Percentiles rank a stretch among this genome's conserved stretches.
phyloP scores from a whole-genome alignment of 2,329 filamentous ascomycete species.

The Botrytis elliptica region DNA sequence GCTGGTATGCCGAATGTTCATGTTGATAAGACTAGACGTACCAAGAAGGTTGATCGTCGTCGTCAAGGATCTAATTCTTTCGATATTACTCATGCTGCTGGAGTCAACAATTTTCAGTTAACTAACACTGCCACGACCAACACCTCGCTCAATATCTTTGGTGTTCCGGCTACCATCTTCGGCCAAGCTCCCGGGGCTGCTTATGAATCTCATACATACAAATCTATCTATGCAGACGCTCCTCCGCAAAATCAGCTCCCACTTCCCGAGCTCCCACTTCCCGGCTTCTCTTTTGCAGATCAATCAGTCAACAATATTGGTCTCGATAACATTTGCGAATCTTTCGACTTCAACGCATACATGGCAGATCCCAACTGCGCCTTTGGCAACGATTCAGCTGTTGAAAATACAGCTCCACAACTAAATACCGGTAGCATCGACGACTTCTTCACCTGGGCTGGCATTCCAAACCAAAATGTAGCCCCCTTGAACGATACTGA shows the following conservation, averaged over 20 bases:
- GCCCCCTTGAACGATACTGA: too few relatives aligned
- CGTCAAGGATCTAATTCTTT: background rate
- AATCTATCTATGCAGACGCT: slow-evolving; percentile 6
- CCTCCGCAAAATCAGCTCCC: background rate
- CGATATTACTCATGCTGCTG: background rate
- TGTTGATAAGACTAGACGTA: background rate
- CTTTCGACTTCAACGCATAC: background rate
- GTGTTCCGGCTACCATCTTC: slow-evolving; percentile 1
- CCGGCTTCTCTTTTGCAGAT: background rate
- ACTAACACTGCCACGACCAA: background rate
- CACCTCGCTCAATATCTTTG: background rate
- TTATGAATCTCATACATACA: background rate
- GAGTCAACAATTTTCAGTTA: too few relatives aligned
- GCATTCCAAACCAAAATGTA: background rate
- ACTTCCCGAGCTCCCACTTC: background rate
- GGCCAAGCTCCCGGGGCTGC: background rate
- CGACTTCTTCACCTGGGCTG: background rate
- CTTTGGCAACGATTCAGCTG: background rate
- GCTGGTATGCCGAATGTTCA: slow-evolving; percentile 14
- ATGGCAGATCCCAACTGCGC: too few relatives aligned
- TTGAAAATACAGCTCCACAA: background rate
- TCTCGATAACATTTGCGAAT: background rate
- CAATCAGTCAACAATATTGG: background rate
- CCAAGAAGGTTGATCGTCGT: background rate
- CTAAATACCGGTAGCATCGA: background rate